phyloP scores from a whole-genome alignment of 129 eudicot genomes.

The Erigeron canadensis region DNA sequence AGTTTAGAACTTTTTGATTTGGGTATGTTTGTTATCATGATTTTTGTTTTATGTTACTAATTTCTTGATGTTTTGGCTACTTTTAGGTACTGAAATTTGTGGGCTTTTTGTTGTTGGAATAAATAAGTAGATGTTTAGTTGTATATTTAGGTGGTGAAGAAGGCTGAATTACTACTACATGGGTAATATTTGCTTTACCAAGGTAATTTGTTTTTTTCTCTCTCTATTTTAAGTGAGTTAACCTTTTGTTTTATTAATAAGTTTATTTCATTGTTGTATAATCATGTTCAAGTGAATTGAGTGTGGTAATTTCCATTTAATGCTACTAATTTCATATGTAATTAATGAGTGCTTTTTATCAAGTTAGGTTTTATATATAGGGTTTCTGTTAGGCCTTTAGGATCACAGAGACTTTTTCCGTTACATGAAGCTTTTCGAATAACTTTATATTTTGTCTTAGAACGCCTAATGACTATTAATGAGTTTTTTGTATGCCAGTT shows the following conservation, averaged over 20 bases:
- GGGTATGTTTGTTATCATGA: constrained; percentile 28
- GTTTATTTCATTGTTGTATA: background rate
- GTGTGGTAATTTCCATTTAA: constrained; percentile 2
- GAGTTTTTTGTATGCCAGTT: background rate
- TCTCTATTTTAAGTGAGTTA: background rate
- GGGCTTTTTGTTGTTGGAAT: constrained; percentile 22
- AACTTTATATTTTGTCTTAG: too few relatives aligned
- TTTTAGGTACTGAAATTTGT: constrained; percentile 39
- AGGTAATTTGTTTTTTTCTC: background rate
- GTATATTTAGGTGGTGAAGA: constrained; percentile 47
- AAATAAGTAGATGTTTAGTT: constrained; percentile 52
- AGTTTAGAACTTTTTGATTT: constrained; percentile 20
- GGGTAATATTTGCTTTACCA: constrained; percentile 65
- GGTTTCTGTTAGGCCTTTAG: background rate
- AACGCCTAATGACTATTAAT: background rate
- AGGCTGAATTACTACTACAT: constrained; percentile 46
- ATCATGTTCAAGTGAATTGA: constrained; percentile 14
- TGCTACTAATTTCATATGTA: constrained; percentile 1
- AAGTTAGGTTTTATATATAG: constrained; percentile 20
- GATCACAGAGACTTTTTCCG: background rate
- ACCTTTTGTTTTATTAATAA: constrained; percentile 16
- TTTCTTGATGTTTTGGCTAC: constrained; percentile 30
- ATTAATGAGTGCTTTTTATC: background rate
- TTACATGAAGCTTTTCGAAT: background rate
- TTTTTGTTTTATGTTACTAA: constrained; percentile 11